Conservation (phyloP, 1,284 basidiomycete genomes). For the Rhodotorula sp. region DNA sequence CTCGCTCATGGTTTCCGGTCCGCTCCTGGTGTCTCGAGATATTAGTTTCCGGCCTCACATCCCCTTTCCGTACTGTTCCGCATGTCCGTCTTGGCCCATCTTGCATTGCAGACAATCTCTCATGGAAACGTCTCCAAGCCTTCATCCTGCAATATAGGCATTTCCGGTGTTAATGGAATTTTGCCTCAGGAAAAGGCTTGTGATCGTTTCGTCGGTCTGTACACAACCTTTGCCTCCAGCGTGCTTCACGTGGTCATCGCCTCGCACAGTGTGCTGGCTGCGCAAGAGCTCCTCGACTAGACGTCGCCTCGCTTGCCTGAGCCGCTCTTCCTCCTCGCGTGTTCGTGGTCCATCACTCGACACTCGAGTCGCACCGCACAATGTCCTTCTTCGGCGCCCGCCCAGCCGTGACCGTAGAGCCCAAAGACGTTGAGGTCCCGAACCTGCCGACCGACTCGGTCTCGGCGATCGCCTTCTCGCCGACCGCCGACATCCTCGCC, state of each 20-base stretch:
- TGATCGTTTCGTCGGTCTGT: no score
- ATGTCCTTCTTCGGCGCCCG: constrained; percentile 40
- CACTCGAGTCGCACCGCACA: not conserved
- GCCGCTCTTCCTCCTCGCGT: not conserved
- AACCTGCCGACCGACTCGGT: constrained; percentile 50
- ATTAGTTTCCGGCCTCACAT: not conserved
- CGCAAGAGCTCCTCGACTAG: not conserved
- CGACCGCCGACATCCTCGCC: constrained; percentile 51
- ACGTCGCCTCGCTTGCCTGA: not conserved
- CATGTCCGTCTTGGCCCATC: no score
- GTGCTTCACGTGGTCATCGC: no score
- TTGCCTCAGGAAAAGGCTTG: no score
- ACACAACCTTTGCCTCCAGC: no score
- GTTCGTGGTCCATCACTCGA: not conserved
- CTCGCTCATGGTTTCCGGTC: not conserved
- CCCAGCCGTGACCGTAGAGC: constrained; percentile 29
- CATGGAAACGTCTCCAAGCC: no score
- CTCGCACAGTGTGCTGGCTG: no score
- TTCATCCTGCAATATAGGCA: no score
- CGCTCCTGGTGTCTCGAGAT: not conserved
- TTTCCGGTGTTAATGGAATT: no score
- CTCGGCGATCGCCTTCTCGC: constrained; percentile 48
- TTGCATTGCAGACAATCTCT: no score
- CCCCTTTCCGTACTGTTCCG: no score
- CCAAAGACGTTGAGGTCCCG: constrained; percentile 70